Evolutionary conservation across 2,329 filamentous ascomycete species (phyloP), one percentile per base, ranked within the genome.

Genomic region (Chalaropsis ovoidea): DNA sequence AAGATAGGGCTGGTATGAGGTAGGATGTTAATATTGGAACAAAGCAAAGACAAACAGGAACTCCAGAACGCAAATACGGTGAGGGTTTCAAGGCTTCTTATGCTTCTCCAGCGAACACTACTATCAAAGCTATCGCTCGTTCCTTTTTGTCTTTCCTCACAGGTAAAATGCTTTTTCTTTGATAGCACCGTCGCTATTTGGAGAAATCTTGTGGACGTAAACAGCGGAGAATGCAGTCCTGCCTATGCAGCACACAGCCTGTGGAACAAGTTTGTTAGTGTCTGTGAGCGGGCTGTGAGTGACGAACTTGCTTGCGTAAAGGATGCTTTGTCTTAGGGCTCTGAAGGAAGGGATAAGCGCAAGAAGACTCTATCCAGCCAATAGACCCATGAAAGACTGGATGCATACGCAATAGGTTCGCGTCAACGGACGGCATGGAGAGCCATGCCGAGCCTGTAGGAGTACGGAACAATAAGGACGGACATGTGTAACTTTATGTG

Each of bases 261-360:
- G 31, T 58, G 54, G 27, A 11, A 47, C 43, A 8, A 7, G 54
- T 35, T 58, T 58, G 4, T n/a, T 58, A 58, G 54, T 10, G 27
- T 19, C 27, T 19, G 27, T 35, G 17, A 6, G 54, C 3, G 24
- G 24, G 54, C 6, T 58, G 2, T 35, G 15, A 39, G 5, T 58
- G 54, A 58, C 54, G 54, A 58, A 58, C 27, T 58, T 31, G 54
- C 24, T 58, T 58, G 27, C 54, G 54, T 58, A 58, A 58, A 58
- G 27, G 13, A 39, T 39, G 17, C 24, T 39, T 58, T 58, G 54
- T 39, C 17, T 35, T 39, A 22, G 24, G 24, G 27, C 31, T 11
- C 11, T 31, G 15, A 27, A 13, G 27, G 5, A n/a, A 13, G 31
- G 27, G 31, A 35, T n/a, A 24, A 27, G 19, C 19, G 3, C 11